Conservation (phyloP, 23 red algal genomes). For the Agarophyton chilense region DNA sequence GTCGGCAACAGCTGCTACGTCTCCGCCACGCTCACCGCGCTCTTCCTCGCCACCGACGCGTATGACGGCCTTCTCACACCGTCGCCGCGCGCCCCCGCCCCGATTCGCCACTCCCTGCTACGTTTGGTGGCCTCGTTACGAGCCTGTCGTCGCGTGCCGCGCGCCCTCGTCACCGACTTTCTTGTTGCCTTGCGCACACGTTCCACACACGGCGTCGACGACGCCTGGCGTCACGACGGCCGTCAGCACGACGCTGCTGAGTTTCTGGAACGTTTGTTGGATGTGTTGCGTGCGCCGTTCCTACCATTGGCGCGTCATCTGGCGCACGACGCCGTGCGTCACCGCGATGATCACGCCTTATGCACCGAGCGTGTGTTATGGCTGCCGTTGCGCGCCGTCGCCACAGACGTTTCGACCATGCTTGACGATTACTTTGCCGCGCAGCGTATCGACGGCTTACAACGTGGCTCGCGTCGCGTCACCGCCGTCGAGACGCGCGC, state of each 20-base stretch:
- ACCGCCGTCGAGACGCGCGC: constrained; percentile 16
- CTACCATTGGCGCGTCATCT: constrained; percentile 29
- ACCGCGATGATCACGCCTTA: constrained; percentile 23
- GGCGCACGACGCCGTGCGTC: constrained; percentile 3
- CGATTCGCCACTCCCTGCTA: background rate
- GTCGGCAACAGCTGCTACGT: constrained; percentile 75
- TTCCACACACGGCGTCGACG: no score
- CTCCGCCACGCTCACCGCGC: constrained; percentile 29
- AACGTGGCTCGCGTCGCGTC: constrained; percentile 17
- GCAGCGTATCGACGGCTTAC: constrained; percentile 28
- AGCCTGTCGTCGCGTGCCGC: background rate
- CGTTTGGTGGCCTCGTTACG: background rate
- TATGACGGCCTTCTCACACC: constrained; percentile 59
- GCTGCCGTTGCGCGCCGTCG: constrained; percentile 11
- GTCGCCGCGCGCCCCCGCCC: constrained; percentile 18
- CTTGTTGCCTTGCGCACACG: constrained; percentile 15
- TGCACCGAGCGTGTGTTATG: constrained; percentile 64
- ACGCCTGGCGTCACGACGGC: background rate
- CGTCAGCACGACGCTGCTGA: constrained; percentile 72
- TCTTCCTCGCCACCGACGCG: constrained; percentile 55
- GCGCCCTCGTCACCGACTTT: background rate
- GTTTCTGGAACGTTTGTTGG: constrained; percentile 52
- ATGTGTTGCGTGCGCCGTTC: constrained; percentile 56
- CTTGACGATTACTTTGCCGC: constrained; percentile 42
- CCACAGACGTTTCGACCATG: background rate